Conservation (phyloP, 352 stramenopile genomes). For the Pythium dissimile region DNA sequence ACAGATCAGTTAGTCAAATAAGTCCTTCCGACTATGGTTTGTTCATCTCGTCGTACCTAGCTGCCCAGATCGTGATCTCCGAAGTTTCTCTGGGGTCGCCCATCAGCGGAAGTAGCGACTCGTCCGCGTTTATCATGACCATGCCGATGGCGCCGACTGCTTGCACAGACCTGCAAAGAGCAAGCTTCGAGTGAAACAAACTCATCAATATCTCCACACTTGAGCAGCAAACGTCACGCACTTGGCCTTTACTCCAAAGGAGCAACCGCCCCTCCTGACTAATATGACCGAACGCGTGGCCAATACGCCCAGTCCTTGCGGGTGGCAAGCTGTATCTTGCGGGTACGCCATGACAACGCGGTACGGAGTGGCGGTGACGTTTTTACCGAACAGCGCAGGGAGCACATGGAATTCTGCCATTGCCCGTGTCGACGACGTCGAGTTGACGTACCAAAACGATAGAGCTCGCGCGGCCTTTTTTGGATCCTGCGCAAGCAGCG, state of each 20-base stretch:
- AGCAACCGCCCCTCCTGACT: constrained; percentile 69
- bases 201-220: too few relatives aligned
- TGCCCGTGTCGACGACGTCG: constrained; percentile 1
- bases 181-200: too few relatives aligned
- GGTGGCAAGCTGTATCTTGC: constrained; percentile 64
- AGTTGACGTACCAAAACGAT: constrained; percentile 58
- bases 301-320: constrained; percentile 54
- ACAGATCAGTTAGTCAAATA: not conserved
- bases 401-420: constrained; percentile 39
- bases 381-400: constrained; percentile 50
- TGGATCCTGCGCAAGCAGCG: constrained; percentile 34
- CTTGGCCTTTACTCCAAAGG: constrained; percentile 61
- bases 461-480: constrained; percentile 36
- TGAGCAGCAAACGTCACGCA: too few relatives aligned
- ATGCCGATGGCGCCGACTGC: constrained; percentile 52
- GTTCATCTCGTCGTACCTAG: constrained; percentile 31
- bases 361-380: constrained; percentile 44
- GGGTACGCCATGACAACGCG: constrained; percentile 61
- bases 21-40: not conserved
- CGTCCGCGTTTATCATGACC: constrained; percentile 63
- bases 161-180: constrained; percentile 37
- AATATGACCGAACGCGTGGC: constrained; percentile 54
- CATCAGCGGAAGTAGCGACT: constrained; percentile 62
- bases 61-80: constrained; percentile 54
- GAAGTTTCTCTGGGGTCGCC: constrained; percentile 49